Evolutionary conservation across 495 filamentous ascomycete species (phyloP), one percentile per base, ranked within the genome.

Genomic region (Aspergillus saccharolyticus): DNA sequence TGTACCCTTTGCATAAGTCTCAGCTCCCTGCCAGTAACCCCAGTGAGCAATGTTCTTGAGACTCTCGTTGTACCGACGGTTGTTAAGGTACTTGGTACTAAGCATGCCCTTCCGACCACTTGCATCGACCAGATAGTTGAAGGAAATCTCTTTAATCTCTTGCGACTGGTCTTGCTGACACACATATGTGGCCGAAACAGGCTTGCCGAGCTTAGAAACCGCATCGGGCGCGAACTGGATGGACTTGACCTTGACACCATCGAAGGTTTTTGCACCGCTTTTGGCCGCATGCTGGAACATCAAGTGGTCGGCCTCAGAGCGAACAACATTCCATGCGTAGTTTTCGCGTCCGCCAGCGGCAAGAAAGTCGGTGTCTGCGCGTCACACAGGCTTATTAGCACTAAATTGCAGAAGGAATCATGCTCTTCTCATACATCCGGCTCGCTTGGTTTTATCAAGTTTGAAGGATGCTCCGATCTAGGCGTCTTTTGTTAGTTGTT

Each of bases 261-360:
- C 74, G 50, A 81, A 82, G 16, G 60, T 64, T 25, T 77, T 64
- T 10, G 75, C 81, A 10, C 79, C 79, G 46, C 67, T 64, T 42
- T 71, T 59, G 0, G 50, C 69, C 6, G 80, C 81, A 57, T 84
- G 79, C 18, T 68, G 54, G 59, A 84, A 81, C 8, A 83, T 69
- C 7, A 82, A 21, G 8, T 83, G 60, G 52, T 84, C 80, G 15
- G 73, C 56, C 54, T 83, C 79, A 42, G 81, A 78, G 2, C 81
- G 79, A 30, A 80, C 63, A 0, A 82, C 74, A 50, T 82, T 84
- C 76, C 77, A 84, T 0, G 78, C 55, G 46, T 79, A 74, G 25
- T 62, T 66, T 3, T 70, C 60, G 22, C 71, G 69, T 5, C 80
- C 80, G 18, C 66, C 65, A 9, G 68, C 65, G 5, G 74, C 76